Conservation (phyloP, 495 filamentous ascomycete genomes). For the Penicillium desertorum region DNA sequence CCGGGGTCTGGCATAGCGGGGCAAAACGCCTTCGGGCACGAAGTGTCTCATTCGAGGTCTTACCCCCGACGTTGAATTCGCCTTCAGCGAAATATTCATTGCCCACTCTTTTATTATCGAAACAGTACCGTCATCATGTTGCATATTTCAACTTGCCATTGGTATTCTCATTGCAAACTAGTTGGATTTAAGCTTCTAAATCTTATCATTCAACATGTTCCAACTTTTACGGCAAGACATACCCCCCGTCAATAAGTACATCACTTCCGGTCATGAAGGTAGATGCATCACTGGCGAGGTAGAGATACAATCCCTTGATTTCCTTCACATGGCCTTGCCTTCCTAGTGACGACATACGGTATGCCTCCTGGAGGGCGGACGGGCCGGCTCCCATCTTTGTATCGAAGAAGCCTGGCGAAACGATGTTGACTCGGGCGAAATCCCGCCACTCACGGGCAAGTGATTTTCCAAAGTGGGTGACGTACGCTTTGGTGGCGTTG, state of each 20-base stretch:
- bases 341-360: conserved; percentile 61
- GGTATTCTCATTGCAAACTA: not conserved
- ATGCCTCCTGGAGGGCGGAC: conserved; percentile 54
- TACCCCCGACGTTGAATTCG: not conserved
- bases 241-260: conserved; percentile 61
- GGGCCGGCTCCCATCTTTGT: conserved; percentile 58
- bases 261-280: conserved; percentile 69
- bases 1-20: not conserved
- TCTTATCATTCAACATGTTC: not conserved
- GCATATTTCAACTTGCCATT: not conserved
- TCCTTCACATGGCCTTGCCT: conserved; percentile 61
- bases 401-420: conserved; percentile 70
- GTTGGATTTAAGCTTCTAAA: not conserved
- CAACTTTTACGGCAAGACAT: conserved; percentile 34
- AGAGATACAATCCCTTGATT: conserved; percentile 62
- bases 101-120: too few species aligned
- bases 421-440: conserved; percentile 61
- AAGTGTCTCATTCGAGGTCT: not conserved
- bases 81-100: not conserved
- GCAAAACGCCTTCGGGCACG: not conserved
- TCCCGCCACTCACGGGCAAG: conserved; percentile 69
- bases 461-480: conserved; percentile 64
- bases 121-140: not conserved
- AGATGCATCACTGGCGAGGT: conserved; percentile 62
- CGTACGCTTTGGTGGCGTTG: conserved; percentile 66